Base-by-base conservation (phyloP, 2,329 filamentous ascomycete species). In the Clonostachys byssicola region DNA sequence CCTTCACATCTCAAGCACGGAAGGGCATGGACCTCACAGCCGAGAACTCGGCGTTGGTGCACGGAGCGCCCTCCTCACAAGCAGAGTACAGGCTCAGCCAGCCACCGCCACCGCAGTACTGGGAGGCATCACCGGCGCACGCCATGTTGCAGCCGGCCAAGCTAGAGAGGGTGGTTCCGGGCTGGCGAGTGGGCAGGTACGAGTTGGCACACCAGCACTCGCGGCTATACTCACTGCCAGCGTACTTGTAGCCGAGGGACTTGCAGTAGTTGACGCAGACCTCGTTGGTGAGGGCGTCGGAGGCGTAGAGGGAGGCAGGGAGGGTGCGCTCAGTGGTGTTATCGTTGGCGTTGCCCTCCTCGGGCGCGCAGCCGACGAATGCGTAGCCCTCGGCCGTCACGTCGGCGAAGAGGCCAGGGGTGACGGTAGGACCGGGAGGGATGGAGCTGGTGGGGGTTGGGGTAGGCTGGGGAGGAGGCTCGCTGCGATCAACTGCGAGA, bases 151-250 rank as follows among this genome's bases (percentile, higher is more conserved):
- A 55, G 36, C 36, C 36, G 12, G 17, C 36, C 14, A 39, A n/a
- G 36, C 17, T 18, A 3, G 36, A 39, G 23, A 30, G 2, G 23
- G 23, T 30, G 36, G 36, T 39, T n/a, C 36, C 36, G 36, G 36
- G 36, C 36, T 39, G 36, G 17, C 36, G 36, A 18, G 36, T 18
- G 36, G 14, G 14, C 14, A 39, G 36, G 33, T 52, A 53, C 9
- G 45, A 51, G 44, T 55, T 45, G 20, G 52, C 54, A 34, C 54
- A 56, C 53, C 53, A 56, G 16, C 54, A 56, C 46, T 56, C 54
- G 5, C 51, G 49, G 13, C 51, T 47, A 44, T 55, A 54, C 39
- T 56, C 54, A 36, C 53, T 52, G 30, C 54, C 54, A 6, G 49
- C 51, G 12, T 50, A 56, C 10, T 49, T 47, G 43, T 44, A 48